Evolutionary conservation across 345 rosid genomes (phyloP), one percentile per base, ranked within the genome.

Genomic region (Rhodamnia rubescens): DNA sequence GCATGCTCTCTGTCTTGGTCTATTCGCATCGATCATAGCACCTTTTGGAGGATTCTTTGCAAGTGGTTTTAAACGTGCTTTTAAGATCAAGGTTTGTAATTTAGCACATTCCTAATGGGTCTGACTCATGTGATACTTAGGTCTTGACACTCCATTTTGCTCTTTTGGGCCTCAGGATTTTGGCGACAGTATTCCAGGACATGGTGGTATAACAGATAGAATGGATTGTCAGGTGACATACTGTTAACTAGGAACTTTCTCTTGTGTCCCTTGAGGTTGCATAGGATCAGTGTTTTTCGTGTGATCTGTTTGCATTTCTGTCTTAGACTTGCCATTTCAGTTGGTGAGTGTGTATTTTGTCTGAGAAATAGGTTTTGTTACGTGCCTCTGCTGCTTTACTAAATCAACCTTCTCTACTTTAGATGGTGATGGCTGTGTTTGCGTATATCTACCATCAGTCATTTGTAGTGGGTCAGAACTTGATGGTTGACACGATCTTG

Each of bases 181-280:
- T 89, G 98, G 99, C 83, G 99, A 97, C 89, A 97, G 99, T 86
- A 97, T 97, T 87, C 98, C 99, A n/a, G 99, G 99, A 82, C 99
- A 97, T 90, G 99, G 98, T 82, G 98, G 99, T 59, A 95, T 97
- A 87, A 97, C 99, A 2, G 98, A 95, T 88, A 89, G 98, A 91
- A 95, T 95, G 99, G 99, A 97, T 85, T 97, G 99, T 86, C 99
- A 97, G 95, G 99, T 94, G 88, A 89, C 47, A 57, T 83, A 32
- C 54, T 36, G 14, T 57, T 57, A 40, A 69, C 80, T 36, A 47
- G 36, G 80, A 9, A 69, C 80, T 40, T 42, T 83, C n/a, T 83
- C 21, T 83, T 40, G n/a, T 83, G 1, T 55, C 50, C 53, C 54
- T 83, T 83, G 21, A 36, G 24, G 4, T 83, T 36, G 84, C 84